Percentiles rank a stretch among this genome's conserved stretches.
Evolutionary conservation across 495 filamentous ascomycete genomes (phyloP).

Genomic region (Tuber indicum): DNA sequence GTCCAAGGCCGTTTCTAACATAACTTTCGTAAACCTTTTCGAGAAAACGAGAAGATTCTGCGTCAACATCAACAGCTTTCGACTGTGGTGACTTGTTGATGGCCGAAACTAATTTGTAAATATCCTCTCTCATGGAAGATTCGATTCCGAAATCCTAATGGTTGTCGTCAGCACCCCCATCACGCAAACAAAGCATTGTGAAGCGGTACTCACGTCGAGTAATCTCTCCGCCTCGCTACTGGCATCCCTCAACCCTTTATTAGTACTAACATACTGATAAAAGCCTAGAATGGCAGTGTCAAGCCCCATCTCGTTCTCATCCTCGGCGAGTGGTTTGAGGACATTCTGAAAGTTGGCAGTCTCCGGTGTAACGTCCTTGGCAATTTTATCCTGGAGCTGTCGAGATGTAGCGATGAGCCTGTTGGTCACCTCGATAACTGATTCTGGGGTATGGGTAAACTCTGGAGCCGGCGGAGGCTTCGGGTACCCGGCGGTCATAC

Average conservation of each 20-base stretch:
- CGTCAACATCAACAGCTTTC: slow-evolving; percentile 45
- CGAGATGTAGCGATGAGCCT: slow-evolving; percentile 63
- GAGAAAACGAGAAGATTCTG: slow-evolving; percentile 51
- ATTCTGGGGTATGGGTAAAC: slow-evolving; percentile 75
- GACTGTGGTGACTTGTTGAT: slow-evolving; percentile 48
- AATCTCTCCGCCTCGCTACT: slow-evolving; percentile 56
- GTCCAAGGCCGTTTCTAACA: slow-evolving; percentile 52
- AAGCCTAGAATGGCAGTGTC: slow-evolving; percentile 51
- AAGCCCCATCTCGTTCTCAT: slow-evolving; percentile 60
- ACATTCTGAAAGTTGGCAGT: slow-evolving; percentile 62
- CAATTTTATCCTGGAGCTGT: slow-evolving; percentile 66
- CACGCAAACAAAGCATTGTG: neutral
- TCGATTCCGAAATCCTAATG: slow-evolving; percentile 53
- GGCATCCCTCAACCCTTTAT: slow-evolving; percentile 61
- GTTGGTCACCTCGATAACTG: slow-evolving; percentile 70
- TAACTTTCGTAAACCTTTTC: slow-evolving; percentile 57
- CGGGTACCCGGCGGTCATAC: slow-evolving; percentile 51
- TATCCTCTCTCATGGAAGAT: slow-evolving; percentile 56
- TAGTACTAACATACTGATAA: slow-evolving; percentile 71
- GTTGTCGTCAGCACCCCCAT: neutral
- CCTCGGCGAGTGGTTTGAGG: slow-evolving; percentile 57
- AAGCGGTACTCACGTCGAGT: slow-evolving; percentile 45
- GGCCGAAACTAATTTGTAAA: slow-evolving; percentile 54
- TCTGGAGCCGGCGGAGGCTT: slow-evolving; percentile 55
- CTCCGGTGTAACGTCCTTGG: slow-evolving; percentile 57